These are phyloP conservation scores for Heliamphora pulchella DNA, from an alignment of 179 eudicot species.

Conservation along the genomic window DNA sequence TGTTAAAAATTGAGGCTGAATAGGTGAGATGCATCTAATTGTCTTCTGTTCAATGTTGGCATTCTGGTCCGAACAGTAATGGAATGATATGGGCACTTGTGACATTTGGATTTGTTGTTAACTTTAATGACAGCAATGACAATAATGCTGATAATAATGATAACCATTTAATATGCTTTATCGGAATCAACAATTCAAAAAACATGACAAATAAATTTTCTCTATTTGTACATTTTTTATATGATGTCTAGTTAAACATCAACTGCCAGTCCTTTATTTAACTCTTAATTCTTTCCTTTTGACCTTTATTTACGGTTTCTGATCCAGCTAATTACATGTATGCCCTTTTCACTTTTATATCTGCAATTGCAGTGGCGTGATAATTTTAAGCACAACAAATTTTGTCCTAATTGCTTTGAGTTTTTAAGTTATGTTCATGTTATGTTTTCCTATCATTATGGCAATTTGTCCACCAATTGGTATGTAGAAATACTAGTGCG, in stretches of 20 bases:
- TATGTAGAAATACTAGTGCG: background rate
- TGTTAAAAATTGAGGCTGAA: background rate
- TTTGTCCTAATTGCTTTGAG: background rate
- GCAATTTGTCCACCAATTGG: background rate
- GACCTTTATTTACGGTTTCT: background rate
- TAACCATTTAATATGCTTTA: background rate
- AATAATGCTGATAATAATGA: background rate
- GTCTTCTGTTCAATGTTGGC: background rate
- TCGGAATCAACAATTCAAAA: background rate
- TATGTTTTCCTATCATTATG: background rate
- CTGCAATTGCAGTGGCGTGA: background rate
- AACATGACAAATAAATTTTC: background rate
- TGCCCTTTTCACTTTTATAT: background rate
- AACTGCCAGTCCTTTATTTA: background rate
- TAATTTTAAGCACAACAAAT: background rate
- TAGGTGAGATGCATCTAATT: background rate
- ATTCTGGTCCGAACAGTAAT: background rate
- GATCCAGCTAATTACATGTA: no score
- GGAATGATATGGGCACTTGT: background rate
- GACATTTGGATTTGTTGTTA: background rate
- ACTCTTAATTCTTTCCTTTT: no score
- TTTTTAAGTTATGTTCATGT: background rate
- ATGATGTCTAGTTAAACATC: background rate
- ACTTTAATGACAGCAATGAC: background rate
- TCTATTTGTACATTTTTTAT: background rate